Evolutionary conservation across 2,329 filamentous ascomycete species (phyloP).

Genomic region (Cercospora zeina): DNA sequence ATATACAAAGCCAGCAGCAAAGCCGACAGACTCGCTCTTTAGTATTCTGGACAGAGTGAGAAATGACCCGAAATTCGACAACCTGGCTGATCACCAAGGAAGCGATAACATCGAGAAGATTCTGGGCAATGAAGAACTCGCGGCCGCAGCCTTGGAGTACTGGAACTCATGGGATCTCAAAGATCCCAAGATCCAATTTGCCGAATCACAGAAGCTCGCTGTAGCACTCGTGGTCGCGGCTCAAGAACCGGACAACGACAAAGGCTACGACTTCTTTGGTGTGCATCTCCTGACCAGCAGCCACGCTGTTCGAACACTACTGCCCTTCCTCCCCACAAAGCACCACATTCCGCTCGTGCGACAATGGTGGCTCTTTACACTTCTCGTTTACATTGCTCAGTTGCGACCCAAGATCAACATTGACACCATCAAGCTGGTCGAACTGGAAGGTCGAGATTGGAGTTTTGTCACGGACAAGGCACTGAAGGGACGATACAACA

Average conservation of each 20-base stretch:
- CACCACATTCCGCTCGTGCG: slow-evolving; percentile 73
- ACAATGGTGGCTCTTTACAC: slow-evolving; percentile 85
- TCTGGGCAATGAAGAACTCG: slow-evolving; percentile 69
- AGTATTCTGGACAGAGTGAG: slow-evolving; percentile 71
- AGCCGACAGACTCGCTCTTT: slow-evolving; percentile 61
- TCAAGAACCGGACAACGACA: slow-evolving; percentile 51
- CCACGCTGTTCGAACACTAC: slow-evolving; percentile 81
- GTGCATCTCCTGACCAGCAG: slow-evolving; percentile 80
- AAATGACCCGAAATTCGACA: slow-evolving; percentile 68
- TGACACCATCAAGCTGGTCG: slow-evolving; percentile 61
- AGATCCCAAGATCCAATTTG: slow-evolving; percentile 72
- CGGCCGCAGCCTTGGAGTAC: slow-evolving; percentile 74
- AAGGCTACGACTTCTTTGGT: slow-evolving; percentile 78
- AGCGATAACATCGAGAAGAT: slow-evolving; percentile 65
- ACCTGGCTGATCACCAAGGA: slow-evolving; percentile 60
- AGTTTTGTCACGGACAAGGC: slow-evolving; percentile 71
- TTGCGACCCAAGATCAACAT: slow-evolving; percentile 70
- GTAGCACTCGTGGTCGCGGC: slow-evolving; percentile 60
- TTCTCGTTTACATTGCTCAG: slow-evolving; percentile 75
- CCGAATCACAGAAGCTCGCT: slow-evolving; percentile 63
- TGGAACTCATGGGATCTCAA: slow-evolving; percentile 84
- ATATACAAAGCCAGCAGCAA: slow-evolving; percentile 65
- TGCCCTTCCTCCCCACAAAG: slow-evolving; percentile 72
- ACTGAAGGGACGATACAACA: slow-evolving; percentile 64
- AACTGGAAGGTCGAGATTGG: slow-evolving; percentile 71